Conservation (phyloP, 2,329 filamentous ascomycete species). For the Cladosporium sp. region DNA sequence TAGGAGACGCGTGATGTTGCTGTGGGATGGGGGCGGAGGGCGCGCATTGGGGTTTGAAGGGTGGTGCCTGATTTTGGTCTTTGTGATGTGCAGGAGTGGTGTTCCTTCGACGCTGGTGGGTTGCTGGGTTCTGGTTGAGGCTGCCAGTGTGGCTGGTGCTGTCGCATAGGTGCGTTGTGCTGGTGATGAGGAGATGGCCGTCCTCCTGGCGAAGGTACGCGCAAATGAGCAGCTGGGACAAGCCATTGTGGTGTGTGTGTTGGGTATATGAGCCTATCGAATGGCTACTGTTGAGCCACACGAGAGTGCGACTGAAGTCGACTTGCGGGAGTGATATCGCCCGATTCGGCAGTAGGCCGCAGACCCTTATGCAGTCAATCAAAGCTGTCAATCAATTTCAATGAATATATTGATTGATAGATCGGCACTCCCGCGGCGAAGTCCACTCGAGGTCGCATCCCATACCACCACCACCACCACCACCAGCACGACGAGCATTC, state of each 20-base stretch:
- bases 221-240: slow-evolving; percentile 18
- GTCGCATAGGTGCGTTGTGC: slow-evolving; percentile 5
- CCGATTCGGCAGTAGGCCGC: slow-evolving; percentile 6
- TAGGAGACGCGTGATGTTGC: slow-evolving; percentile 14
- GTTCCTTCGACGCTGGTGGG: not conserved
- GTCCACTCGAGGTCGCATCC: slow-evolving; percentile 2
- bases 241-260: slow-evolving; percentile 15
- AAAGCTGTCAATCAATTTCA: slow-evolving; percentile 8
- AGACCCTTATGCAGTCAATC: not conserved
- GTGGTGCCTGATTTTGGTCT: slow-evolving; percentile 5
- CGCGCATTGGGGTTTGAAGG: slow-evolving; percentile 16
- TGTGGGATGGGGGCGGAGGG: slow-evolving; percentile 15
- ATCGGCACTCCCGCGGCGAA: slow-evolving; percentile 15
- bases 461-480: slow-evolving; percentile 1
- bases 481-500: slow-evolving; percentile 4
- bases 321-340: not conserved
- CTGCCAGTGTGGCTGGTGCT: not conserved
- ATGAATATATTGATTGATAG: slow-evolving; percentile 5
- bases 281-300: not conserved
- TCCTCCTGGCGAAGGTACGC: slow-evolving; percentile 12
- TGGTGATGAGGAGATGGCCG: not conserved
- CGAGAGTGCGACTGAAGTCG: slow-evolving; percentile 8
- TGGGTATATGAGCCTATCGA: not conserved
- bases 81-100: slow-evolving; percentile 16
- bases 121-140: slow-evolving; percentile 4